Evolutionary conservation across 2,329 filamentous ascomycete species (phyloP), one percentile per base, ranked within the genome.

Genomic region (Cercospora sesami): DNA sequence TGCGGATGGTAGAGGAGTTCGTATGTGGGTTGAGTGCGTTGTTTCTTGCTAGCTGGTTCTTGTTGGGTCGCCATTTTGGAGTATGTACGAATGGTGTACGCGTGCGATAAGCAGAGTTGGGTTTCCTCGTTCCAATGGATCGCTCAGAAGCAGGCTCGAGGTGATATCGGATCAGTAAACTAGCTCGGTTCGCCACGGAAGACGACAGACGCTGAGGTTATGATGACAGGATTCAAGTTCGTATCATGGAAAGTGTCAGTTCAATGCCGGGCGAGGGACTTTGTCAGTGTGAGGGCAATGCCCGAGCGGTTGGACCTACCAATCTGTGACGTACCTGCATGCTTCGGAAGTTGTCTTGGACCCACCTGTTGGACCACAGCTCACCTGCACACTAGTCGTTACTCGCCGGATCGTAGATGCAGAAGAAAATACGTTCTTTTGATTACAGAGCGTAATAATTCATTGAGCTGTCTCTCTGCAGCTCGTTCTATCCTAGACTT

Each of bases 1-100:
- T 79, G 79, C 18, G 90, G 70, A 86, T 90, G 91, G 84, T 93
- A 93, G 76, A 91, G 64, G 75, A 81, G 65, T 76, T 75, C 71
- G 72, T 79, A 77, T 39, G 71, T 69, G 36, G 76, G 72, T 39
- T 78, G 72, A 62, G 69, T 72, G 33, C 66, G 64, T 62, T 71
- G 72, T 62, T 67, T 71, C 42, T 72, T 71, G 18, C 12, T 45
- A 10, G 66, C 48, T 10, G 68, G 33, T 26, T 59, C 55, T 60
- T 69, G 63, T 59, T 65, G 62, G 23, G 53, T 26, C 16, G 71
- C 67, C 70, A 71, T 72, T 14, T 53, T 16, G 36, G 7, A 9
- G 7, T 42, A 42, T 42, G 16, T 42, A n/a, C 36, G 36, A n/a
- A 3, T 3, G 36, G 36, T 42, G 36, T 42, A 4, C 7, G 36